Conservation (phyloP, 129 eudicot species). For the Escallonia rubra region DNA sequence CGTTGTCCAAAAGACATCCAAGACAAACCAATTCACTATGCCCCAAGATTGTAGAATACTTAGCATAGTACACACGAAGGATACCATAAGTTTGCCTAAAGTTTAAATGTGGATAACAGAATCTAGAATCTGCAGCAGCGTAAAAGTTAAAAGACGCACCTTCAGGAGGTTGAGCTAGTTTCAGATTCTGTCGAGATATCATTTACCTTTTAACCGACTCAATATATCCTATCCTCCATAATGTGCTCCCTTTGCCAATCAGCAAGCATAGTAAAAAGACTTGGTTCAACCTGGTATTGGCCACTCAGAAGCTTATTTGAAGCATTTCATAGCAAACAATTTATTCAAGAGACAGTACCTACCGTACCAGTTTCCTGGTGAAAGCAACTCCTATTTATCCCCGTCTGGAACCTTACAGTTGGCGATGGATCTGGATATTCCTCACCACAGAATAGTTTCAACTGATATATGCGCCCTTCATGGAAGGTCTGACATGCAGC, state of each 20-base stretch:
- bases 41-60: no score
- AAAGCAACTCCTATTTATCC: slow-evolving; percentile 52
- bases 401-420: slow-evolving; percentile 43
- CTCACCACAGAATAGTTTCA: slow-evolving; percentile 43
- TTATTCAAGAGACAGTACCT: slow-evolving; percentile 13
- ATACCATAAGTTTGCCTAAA: not conserved
- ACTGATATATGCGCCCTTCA: slow-evolving; percentile 69
- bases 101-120: not conserved
- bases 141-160: slow-evolving; percentile 25
- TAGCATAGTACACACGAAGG: no score
- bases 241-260: slow-evolving; percentile 79
- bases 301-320: slow-evolving; percentile 10
- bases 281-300: slow-evolving; percentile 66
- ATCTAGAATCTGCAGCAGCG: no score
- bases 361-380: slow-evolving; percentile 64
- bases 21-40: not conserved
- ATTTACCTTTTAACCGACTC: slow-evolving; percentile 68
- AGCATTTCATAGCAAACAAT: slow-evolving; percentile 3
- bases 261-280: slow-evolving; percentile 72
- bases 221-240: slow-evolving; percentile 72
- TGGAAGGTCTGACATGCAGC: slow-evolving; percentile 54
- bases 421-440: slow-evolving; percentile 61
- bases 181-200: slow-evolving; percentile 72
- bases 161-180: slow-evolving; percentile 76
- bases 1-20: no score